A percentile compares a stretch with the other conserved stretches of the same genome.
Conservation (phyloP, 129 eudicot genomes). For the Smallanthus sonchifolius region DNA sequence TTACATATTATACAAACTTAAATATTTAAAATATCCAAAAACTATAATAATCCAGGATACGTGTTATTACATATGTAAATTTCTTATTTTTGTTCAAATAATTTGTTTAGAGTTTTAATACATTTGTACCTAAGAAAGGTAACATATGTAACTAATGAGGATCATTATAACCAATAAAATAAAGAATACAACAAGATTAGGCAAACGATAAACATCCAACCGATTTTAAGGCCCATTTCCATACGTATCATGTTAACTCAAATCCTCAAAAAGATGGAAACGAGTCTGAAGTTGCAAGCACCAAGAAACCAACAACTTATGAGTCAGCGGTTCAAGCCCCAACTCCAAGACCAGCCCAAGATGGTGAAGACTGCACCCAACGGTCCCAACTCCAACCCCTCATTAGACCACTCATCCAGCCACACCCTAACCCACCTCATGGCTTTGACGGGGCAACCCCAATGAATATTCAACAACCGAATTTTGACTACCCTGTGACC, state of each 20-base stretch:
- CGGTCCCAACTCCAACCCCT: constrained; percentile 44
- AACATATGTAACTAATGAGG: no score
- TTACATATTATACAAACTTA: no score
- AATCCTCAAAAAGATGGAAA: constrained; percentile 53
- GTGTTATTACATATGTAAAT: no score
- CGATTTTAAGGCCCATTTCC: constrained; percentile 74
- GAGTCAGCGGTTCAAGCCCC: constrained; percentile 88
- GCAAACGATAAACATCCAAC: no score
- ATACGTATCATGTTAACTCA: constrained; percentile 47
- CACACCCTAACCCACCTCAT: constrained; percentile 45
- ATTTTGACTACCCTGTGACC: constrained; percentile 20
- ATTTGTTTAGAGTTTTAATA: no score
- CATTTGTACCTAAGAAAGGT: no score
- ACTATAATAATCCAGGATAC: no score
- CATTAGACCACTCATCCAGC: constrained; percentile 42
- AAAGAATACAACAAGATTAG: no score
- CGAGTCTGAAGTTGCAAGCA: constrained; percentile 60
- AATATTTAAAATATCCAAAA: no score
- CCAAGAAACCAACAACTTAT: constrained; percentile 64
- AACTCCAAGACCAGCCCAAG: constrained; percentile 42
- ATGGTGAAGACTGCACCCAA: constrained; percentile 47
- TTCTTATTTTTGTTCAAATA: no score
- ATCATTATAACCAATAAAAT: no score
- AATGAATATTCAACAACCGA: constrained; percentile 47
- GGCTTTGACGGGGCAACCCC: constrained; percentile 35